A percentile compares a stretch with the other conserved stretches of the same genome.
phyloP scores from a whole-genome alignment of 1,284 basidiomycete species.

The Abortiporus biennis region DNA sequence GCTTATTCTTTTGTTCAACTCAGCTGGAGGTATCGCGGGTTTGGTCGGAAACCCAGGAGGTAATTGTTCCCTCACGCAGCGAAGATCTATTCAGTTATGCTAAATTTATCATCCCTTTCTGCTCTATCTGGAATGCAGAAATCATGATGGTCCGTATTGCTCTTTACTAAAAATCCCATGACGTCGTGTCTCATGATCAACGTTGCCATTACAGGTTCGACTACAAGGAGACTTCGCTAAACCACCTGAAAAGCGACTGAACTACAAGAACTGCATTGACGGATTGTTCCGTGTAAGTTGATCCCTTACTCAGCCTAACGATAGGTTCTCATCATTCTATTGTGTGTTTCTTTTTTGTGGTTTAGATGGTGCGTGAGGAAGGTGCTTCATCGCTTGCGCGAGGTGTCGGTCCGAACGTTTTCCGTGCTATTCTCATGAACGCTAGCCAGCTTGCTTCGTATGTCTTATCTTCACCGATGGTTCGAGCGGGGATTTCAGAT shows the following conservation, averaged over 20 bases:
- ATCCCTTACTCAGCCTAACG: too few relatives aligned
- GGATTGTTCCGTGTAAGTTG: conserved; percentile 69
- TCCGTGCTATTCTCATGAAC: conserved; percentile 87
- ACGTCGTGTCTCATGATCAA: background rate
- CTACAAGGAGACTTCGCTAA: conserved; percentile 88
- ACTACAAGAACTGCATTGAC: conserved; percentile 85
- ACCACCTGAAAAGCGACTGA: conserved; percentile 75
- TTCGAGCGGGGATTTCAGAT: too few relatives aligned
- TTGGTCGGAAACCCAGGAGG: conserved; percentile 86
- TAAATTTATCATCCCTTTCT: background rate
- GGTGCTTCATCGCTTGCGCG: conserved; percentile 69
- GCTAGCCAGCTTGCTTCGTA: conserved; percentile 86
- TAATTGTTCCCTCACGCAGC: conserved; percentile 25
- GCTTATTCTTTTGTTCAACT: conserved; percentile 5
- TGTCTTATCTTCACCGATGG: conserved; percentile 23
- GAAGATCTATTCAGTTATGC: background rate
- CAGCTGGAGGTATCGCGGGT: conserved; percentile 79
- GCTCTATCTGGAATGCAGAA: conserved; percentile 41
- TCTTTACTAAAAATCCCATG: background rate
- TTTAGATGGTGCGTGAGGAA: conserved; percentile 80
- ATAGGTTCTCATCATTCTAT: too few relatives aligned
- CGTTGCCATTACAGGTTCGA: conserved; percentile 36
- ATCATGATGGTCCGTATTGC: conserved; percentile 65
- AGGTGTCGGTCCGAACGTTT: conserved; percentile 83
- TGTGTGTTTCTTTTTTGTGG: too few relatives aligned